These are phyloP conservation scores for Diaporthe vexans DNA, from an alignment of 2,329 filamentous ascomycete genomes.

Conservation along the genomic window DNA sequence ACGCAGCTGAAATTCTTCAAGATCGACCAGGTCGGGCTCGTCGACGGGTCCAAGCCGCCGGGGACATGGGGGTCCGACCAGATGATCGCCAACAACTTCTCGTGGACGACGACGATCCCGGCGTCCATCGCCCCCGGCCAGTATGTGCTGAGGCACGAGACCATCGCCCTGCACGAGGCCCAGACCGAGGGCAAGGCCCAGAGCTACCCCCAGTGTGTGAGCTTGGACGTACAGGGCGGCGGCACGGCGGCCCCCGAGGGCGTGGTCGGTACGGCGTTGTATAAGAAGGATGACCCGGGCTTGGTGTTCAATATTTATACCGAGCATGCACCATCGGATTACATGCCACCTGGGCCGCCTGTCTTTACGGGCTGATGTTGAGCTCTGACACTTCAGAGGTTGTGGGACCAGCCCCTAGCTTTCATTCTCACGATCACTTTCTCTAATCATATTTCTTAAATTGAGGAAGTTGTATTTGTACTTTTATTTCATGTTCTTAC, in stretches of 20 bases:
- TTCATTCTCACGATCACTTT: neutral
- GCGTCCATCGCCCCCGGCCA: slow-evolving; percentile 59
- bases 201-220: slow-evolving; percentile 69
- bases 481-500: neutral
- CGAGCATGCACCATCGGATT: slow-evolving; percentile 42
- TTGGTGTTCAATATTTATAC: slow-evolving; percentile 47
- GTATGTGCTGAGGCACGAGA: slow-evolving; percentile 67
- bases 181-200: slow-evolving; percentile 58
- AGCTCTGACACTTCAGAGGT: neutral
- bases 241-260: slow-evolving; percentile 50
- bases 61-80: slow-evolving; percentile 55
- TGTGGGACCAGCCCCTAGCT: neutral
- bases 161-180: slow-evolving; percentile 64
- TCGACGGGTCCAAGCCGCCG: slow-evolving; percentile 47
- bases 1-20: slow-evolving; percentile 52
- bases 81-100: slow-evolving; percentile 64
- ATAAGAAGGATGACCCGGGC: slow-evolving; percentile 46
- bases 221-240: slow-evolving; percentile 67
- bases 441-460: neutral
- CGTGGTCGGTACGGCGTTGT: slow-evolving; percentile 46
- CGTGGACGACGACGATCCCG: slow-evolving; percentile 63
- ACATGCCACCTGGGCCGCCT: slow-evolving; percentile 48
- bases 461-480: neutral
- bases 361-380: slow-evolving; percentile 40
- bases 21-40: slow-evolving; percentile 50